Percentiles rank a stretch among this genome's conserved stretches.
phyloP scores from a whole-genome alignment of 345 rosid genomes.

The Salix purpurea region DNA sequence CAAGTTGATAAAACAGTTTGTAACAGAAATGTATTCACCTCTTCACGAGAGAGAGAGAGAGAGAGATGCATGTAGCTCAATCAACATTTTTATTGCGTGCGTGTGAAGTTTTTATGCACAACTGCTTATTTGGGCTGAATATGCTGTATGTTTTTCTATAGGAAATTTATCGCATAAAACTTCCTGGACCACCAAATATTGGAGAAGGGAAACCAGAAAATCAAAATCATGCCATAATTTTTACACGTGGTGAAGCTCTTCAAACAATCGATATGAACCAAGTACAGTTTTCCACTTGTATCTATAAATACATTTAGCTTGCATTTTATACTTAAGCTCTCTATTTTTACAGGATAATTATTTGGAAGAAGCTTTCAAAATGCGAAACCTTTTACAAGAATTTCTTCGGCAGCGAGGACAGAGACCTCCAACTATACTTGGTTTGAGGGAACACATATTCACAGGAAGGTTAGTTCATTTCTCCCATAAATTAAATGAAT shows the following conservation, averaged over 20 bases:
- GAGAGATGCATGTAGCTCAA: too few relatives aligned
- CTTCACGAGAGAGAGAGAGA: too few relatives aligned
- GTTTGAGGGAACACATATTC: conserved; percentile 89
- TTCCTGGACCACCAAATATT: conserved; percentile 88
- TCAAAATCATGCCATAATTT: conserved; percentile 86
- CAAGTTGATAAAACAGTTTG: background rate
- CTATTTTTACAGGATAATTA: conserved; percentile 62
- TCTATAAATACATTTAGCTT: conserved; percentile 7
- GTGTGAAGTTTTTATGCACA: background rate
- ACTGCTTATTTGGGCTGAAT: background rate
- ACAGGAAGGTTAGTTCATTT: conserved; percentile 72
- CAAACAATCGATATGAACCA: conserved; percentile 98
- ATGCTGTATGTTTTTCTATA: conserved; percentile 18
- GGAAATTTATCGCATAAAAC: conserved; percentile 89
- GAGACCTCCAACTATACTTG: conserved; percentile 80
- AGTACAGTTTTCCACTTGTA: conserved; percentile 35
- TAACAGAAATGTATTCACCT: background rate
- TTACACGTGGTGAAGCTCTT: conserved; percentile 95
- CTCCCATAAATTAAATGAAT: background rate
- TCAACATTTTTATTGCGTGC: background rate
- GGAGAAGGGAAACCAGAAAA: conserved; percentile 99
- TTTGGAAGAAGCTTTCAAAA: conserved; percentile 92
- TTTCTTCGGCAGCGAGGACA: conserved; percentile 66
- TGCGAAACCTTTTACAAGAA: conserved; percentile 95
- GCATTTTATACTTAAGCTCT: conserved; percentile 19